These are phyloP conservation scores for Cladosporium sp. DNA, from an alignment of 2,329 filamentous ascomycete genomes.

Conservation along the genomic window DNA sequence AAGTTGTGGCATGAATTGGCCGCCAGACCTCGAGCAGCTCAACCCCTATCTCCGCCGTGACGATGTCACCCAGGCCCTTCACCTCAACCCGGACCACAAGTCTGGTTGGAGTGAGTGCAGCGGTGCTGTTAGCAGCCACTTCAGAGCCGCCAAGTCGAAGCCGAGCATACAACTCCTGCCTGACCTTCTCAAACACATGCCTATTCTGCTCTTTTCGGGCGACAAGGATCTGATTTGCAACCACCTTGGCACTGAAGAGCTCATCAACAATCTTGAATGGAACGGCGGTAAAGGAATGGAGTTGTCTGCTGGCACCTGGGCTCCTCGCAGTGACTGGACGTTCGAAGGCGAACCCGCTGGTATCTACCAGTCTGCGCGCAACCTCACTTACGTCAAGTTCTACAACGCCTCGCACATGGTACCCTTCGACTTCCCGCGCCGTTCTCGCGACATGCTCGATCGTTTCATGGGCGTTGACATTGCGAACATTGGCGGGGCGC, in stretches of 20 bases:
- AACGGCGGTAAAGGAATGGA: conserved; percentile 90
- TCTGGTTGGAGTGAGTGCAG: conserved; percentile 91
- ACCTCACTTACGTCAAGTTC: conserved; percentile 91
- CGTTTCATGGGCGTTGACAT: conserved; percentile 94
- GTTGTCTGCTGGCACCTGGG: conserved; percentile 75
- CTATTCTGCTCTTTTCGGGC: conserved; percentile 83
- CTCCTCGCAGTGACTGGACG: conserved; percentile 87
- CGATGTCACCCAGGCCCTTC: conserved; percentile 75
- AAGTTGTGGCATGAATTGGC: conserved; percentile 97
- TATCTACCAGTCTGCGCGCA: conserved; percentile 90
- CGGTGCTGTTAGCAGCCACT: conserved; percentile 66
- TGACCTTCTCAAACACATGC: conserved; percentile 67
- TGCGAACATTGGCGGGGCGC: conserved; percentile 72
- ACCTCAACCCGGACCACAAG: conserved; percentile 73
- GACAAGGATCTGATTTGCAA: conserved; percentile 96
- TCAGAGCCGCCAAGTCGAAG: conserved; percentile 62
- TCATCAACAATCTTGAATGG: conserved; percentile 89
- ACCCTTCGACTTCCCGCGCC: conserved; percentile 82
- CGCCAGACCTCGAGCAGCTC: conserved; percentile 71
- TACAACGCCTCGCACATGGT: conserved; percentile 98
- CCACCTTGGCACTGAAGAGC: conserved; percentile 82
- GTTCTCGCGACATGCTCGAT: conserved; percentile 92
- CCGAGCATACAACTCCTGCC: conserved; percentile 72
- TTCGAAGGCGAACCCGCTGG: conserved; percentile 85
- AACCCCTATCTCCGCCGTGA: conserved; percentile 75